These are phyloP conservation scores for Grigorovia yakushimaensis DNA, from an alignment of 805 yeast species.

Conservation along the genomic window DNA sequence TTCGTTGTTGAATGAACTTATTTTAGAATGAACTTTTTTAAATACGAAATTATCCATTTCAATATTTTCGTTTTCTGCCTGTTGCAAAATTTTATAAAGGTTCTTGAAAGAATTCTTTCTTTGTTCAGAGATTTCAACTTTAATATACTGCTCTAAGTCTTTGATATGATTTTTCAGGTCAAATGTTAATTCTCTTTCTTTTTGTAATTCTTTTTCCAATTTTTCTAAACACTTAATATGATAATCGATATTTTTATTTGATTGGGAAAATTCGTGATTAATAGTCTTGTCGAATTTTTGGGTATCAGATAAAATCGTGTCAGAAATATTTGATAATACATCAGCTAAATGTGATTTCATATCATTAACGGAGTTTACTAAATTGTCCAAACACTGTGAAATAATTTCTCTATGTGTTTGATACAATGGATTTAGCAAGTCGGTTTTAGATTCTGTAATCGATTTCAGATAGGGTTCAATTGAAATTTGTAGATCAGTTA, in stretches of 20 bases:
- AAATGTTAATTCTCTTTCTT: constrained; percentile 6
- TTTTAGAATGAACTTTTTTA: background rate
- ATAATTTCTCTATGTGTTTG: background rate
- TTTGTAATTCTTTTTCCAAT: constrained; percentile 7
- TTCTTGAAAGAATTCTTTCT: constrained; percentile 5
- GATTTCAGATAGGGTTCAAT: background rate
- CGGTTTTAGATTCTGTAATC: background rate
- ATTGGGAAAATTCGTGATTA: background rate
- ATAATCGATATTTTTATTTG: background rate
- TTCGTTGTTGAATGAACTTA: background rate
- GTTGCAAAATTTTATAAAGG: constrained; percentile 4
- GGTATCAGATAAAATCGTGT: background rate
- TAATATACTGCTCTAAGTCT: constrained; percentile 7
- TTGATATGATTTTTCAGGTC: constrained; percentile 6
- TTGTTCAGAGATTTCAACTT: constrained; percentile 7
- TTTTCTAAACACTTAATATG: constrained; percentile 1
- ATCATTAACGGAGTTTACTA: background rate
- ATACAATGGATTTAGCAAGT: constrained; percentile 1
- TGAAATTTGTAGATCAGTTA: background rate
- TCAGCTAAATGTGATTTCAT: constrained; percentile 2
- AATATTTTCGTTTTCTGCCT: constrained; percentile 6
- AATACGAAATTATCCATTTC: constrained; percentile 6
- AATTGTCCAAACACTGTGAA: constrained; percentile 1
- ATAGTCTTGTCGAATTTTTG: background rate
- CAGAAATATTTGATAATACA: background rate